These are phyloP conservation scores for Heterobasidion annosum DNA, from an alignment of 1,284 basidiomycete genomes.

Conservation along the genomic window DNA sequence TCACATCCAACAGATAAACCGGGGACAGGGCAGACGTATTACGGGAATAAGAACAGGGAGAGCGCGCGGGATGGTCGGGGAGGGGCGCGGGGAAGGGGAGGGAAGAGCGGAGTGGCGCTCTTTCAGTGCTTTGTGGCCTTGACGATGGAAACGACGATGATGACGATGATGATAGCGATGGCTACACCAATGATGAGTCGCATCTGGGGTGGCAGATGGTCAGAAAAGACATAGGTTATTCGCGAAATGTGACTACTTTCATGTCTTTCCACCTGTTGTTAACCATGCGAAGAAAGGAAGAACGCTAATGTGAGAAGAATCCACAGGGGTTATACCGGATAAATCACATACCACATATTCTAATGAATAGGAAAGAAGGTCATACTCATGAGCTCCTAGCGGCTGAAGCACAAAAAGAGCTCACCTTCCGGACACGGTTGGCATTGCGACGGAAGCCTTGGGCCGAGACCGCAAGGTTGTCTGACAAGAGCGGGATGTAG, in stretches of 20 bases:
- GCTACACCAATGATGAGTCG: constrained; percentile 85
- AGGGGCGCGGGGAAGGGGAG: background rate
- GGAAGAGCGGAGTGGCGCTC: background rate
- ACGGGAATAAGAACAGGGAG: constrained; percentile 7
- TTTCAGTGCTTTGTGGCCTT: constrained; percentile 57
- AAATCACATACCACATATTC: constrained; percentile 74
- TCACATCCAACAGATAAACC: background rate
- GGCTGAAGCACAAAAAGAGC: constrained; percentile 23
- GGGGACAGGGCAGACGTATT: constrained; percentile 1
- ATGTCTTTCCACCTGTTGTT: constrained; percentile 88
- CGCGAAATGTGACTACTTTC: constrained; percentile 50
- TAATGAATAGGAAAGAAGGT: constrained; percentile 16
- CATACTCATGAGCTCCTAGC: background rate
- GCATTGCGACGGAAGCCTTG: constrained; percentile 98
- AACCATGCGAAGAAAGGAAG: constrained; percentile 3
- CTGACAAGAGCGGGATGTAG: constrained; percentile 29
- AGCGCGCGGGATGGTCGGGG: constrained; percentile 1
- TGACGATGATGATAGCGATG: constrained; percentile 82
- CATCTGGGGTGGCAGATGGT: constrained; percentile 45
- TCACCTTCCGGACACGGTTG: constrained; percentile 94
- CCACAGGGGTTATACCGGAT: background rate
- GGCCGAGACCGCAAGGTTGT: constrained; percentile 96
- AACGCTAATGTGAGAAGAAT: background rate
- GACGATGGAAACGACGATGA: constrained; percentile 90
- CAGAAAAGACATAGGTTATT: background rate